Base-by-base conservation (phyloP, 1,284 basidiomycete genomes). In the Irpex sp. region DNA sequence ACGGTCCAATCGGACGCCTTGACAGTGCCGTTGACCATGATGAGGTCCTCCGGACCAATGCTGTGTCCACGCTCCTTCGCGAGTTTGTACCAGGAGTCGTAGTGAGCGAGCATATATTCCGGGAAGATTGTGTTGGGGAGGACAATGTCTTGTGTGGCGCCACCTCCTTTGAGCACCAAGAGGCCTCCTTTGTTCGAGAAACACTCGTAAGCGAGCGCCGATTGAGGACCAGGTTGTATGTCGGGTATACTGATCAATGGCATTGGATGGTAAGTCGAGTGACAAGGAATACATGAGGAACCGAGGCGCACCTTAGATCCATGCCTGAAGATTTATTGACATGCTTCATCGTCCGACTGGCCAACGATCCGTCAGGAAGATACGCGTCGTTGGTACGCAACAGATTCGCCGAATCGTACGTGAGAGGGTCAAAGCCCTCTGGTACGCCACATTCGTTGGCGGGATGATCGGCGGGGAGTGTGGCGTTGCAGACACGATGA, bases 401-500 rank as follows among this genome's bases (percentile, higher is more conserved):
- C 1, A 37, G 31, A 6, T 5, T 8, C 19, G 26, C 11, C 21
- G 35, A 15, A 19, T 63, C 33, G 26, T 47, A 19, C 8, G 0
- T 11, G 31, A 63, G 36, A 17, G 13, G 37, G 21, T 15, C 46
- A 36, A 60, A 63, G 11, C 50, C 36, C 33, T 47, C 46, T 7
- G 62, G 62, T 9, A 63, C 62, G 33, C 62, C 59, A 26, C 19
- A 9, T 3, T 13, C 19, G 37, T 63, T 60, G 37, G 21, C 33
- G 21, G 54, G 49, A 21, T 60, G 35, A n/a, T 33, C 46, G 33
- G 21, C 35, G 4, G 37, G n/a, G 2, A 37, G 19, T 15, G 53
- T 60, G 47, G 58, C 59, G 54, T 70, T 68, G 63, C 68, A 70
- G 19, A 70, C 60, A 1, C 64, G 36, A 17, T 55, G 37, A 51